phyloP scores from a whole-genome alignment of 768 basidiomycete genomes.

The Tulasnella sp. region DNA sequence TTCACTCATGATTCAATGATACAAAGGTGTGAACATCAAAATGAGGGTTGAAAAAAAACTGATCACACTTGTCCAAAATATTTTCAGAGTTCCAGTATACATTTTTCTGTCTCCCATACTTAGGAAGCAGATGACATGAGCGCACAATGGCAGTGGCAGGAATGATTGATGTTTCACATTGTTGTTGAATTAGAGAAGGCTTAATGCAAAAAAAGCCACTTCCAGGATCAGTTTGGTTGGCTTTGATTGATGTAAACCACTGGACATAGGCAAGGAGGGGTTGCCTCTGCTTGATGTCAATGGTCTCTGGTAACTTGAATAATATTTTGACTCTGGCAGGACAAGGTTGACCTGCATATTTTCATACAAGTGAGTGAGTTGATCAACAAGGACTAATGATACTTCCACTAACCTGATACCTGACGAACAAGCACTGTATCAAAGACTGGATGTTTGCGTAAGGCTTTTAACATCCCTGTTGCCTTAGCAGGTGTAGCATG shows the following conservation, averaged over 20 bases:
- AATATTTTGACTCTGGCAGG: background rate
- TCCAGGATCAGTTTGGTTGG: background rate
- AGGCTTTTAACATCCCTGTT: background rate
- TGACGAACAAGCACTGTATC: conserved; percentile 27
- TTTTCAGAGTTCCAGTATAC: conserved; percentile 30
- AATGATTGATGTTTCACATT: conserved; percentile 32
- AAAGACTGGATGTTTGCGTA: conserved; percentile 7
- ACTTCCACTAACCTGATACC: background rate
- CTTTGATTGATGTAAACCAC: background rate
- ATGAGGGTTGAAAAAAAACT: conserved; percentile 29
- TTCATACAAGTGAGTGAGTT: background rate
- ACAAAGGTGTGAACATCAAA: conserved; percentile 11
- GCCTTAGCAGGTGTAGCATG: background rate
- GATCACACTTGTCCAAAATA: conserved; percentile 29
- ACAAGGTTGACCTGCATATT: background rate
- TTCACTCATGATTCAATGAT: background rate
- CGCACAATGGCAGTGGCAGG: conserved; percentile 32
- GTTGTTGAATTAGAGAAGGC: background rate
- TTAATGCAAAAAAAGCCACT: background rate
- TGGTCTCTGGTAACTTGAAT: conserved; percentile 12
- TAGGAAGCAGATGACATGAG: conserved; percentile 37
- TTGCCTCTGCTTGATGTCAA: background rate
- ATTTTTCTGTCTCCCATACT: conserved; percentile 30
- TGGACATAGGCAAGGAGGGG: conserved; percentile 14
- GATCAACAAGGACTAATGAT: background rate